Base-by-base conservation (phyloP, 2,329 filamentous ascomycete species). In the Pyrenophora graminea region DNA sequence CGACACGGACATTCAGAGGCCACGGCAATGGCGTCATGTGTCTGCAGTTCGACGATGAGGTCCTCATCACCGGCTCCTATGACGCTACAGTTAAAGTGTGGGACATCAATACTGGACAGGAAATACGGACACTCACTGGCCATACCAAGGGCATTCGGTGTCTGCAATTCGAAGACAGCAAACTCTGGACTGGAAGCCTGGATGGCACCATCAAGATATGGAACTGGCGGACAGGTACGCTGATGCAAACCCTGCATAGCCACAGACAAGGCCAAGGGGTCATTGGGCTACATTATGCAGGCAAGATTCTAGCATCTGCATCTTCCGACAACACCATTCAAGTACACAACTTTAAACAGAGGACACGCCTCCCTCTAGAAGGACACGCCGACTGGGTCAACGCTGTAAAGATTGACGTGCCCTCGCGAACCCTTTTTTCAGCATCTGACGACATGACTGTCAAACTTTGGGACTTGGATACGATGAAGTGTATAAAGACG, bases 331-430 rank as follows among this genome's bases (percentile, higher is more conserved):
- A 85, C 70, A 93, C 88, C 1, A 87, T 97, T 72, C 91, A 93
- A 70, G 87, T 99, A 39, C 97, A 93, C 83, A 93, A 96, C 72
- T 94, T 95, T 66, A 84, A 89, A 64, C 90, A 89, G 51, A 91
- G 90, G 70, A 86, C 89, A 45, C 89, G 87, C 0, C 96, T 88
- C 62, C 82, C 85, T 44, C 80, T 99, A 10, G 85, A 87, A 19
- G 93, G 92, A 7, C 94, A 99, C 70, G 85, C 81, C 0, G 92
- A 97, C 71, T 97, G 93, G 90, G 92, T 99, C 64, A 99, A 99
- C 74, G 87, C 90, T n/a, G 93, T 97, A 27, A 88, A 88, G 60
- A 84, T 99, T 32, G 91, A 99, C 71, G 82, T 86, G 0, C 77
- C 82, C 1, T 95, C 90, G 8, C 86, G 90, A 12, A 97, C 92